Percentiles rank a stretch among this genome's conserved stretches.
phyloP scores from a whole-genome alignment of 352 stramenopile species.

The Globisporangium viniferum region DNA sequence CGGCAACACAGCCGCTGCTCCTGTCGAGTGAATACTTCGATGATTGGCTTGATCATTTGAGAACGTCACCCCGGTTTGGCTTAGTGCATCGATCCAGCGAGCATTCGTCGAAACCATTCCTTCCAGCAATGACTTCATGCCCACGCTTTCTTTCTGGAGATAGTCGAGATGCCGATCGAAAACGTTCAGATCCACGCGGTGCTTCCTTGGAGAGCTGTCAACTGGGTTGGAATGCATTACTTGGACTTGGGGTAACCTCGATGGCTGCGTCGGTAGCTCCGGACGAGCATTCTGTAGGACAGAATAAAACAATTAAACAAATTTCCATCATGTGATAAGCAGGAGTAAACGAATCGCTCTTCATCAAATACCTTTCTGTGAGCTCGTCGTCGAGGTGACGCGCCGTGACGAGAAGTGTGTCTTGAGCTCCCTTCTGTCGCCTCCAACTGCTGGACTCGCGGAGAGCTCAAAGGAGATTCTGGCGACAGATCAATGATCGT shows the following conservation, averaged over 20 bases:
- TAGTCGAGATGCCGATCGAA: conserved; percentile 70
- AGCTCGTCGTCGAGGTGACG: conserved; percentile 17
- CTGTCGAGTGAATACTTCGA: conserved; percentile 8
- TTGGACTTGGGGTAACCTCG: conserved; percentile 5
- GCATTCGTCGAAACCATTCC: conserved; percentile 72
- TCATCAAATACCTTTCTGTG: conserved; percentile 4
- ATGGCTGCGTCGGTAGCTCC: conserved; percentile 9
- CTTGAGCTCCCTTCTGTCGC: conserved; percentile 11
- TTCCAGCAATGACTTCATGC: conserved; percentile 65
- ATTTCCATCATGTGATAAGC: background rate
- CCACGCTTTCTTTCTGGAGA: conserved; percentile 59
- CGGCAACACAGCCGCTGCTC: conserved; percentile 17
- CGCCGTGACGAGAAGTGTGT: conserved; percentile 21
- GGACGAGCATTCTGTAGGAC: conserved; percentile 20
- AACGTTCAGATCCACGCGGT: conserved; percentile 40
- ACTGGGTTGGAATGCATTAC: conserved; percentile 9
- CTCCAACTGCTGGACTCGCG: conserved; percentile 3
- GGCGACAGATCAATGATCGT: conserved; percentile 81
- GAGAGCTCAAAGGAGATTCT: conserved; percentile 36
- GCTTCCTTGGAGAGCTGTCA: conserved; percentile 17
- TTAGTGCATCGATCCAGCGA: conserved; percentile 62
- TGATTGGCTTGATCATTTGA: conserved; percentile 14
- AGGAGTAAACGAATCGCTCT: background rate
- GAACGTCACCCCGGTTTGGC: conserved; percentile 19
- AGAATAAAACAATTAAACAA: background rate